phyloP scores from a whole-genome alignment of 164 flowering plant species.

The Aristolochia californica region DNA sequence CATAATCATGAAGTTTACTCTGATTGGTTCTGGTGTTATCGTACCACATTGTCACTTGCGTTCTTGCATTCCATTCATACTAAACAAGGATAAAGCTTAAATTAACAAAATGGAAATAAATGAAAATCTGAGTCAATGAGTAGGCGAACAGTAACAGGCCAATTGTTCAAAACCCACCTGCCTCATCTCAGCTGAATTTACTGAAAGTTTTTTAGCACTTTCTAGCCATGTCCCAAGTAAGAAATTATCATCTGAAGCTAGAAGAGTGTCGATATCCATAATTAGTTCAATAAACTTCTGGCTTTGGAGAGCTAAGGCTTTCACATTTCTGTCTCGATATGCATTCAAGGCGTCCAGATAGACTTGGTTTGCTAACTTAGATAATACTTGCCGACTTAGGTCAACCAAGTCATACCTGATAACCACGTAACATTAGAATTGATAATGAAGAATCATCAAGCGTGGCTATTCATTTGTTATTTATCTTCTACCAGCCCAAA shows the following conservation, averaged over 20 bases:
- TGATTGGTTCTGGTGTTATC: constrained; percentile 54
- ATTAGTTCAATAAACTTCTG: constrained; percentile 61
- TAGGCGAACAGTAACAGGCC: background rate
- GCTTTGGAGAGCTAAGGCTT: constrained; percentile 32
- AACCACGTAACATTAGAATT: constrained; percentile 2
- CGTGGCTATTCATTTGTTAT: too few relatives aligned
- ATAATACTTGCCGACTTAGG: constrained; percentile 77
- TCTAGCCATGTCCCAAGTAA: constrained; percentile 91
- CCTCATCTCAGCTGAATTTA: constrained; percentile 36
- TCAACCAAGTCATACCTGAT: constrained; percentile 95
- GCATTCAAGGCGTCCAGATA: constrained; percentile 64
- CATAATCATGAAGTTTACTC: constrained; percentile 96
- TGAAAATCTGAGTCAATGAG: background rate
- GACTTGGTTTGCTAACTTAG: constrained; percentile 81
- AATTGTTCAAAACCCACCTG: constrained; percentile 33
- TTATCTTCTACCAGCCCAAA: too few relatives aligned
- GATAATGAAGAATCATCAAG: too few relatives aligned
- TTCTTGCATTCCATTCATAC: constrained; percentile 89
- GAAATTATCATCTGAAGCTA: constrained; percentile 80
- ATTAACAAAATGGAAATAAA: background rate
- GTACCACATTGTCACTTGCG: constrained; percentile 65
- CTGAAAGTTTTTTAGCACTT: constrained; percentile 69
- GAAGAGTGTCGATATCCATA: constrained; percentile 69
- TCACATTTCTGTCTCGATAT: constrained; percentile 37
- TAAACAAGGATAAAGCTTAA: constrained; percentile 17